Evolutionary conservation across 1,284 basidiomycete species (phyloP), one percentile per base, ranked within the genome.

Genomic region (Cystobasidium sp.): DNA sequence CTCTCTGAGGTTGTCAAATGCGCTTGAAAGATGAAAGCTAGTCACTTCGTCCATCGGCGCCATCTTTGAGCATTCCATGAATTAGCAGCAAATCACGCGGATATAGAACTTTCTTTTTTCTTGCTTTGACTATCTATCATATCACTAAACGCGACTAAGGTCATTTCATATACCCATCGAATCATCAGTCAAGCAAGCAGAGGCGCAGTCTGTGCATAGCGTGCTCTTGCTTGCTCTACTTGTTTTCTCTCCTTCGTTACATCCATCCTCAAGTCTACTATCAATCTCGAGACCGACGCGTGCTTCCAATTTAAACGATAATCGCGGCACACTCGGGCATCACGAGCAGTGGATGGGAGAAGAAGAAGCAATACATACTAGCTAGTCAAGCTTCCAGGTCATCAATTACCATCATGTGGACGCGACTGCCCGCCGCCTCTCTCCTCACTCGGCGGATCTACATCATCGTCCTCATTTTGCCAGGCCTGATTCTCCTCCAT

Each of bases 401-500:
- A 5, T 31, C 31, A 2, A 31, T 31, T 2, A 1, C 31, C 1
- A 31, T 31, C 31, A 70, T 70, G 68, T 43, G 68, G 56, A 8
- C 62, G 14, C 56, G 52, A 22, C 18, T 37, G 20, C 44, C 58
- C 12, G 39, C 47, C 6, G 39, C 47, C 6, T 43, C 52, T 22
- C 58, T 62, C 56, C 12, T 70, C 58, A 70, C 68, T n/a, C 56
- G 68, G 47, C 68, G 52, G 31, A 49, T 62, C 68, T 62, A 58
- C 68, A n/a, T 70, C 58, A 22, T 70, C 12, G 39, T 70, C 68
- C 56, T 70, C 18, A 43, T 70, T 20, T 31, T 66, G 46, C 68
- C 68, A 20, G 47, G 55, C 31, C 46, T 70, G 20, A 59, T 70
- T 44, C 49, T 70, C 10, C 46, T 70, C 6, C 68, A 70, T 55